These are phyloP conservation scores for Phlyctochytrium planicorne DNA, from an alignment of 192 early-diverging fungal genomes.

Conservation along the genomic window DNA sequence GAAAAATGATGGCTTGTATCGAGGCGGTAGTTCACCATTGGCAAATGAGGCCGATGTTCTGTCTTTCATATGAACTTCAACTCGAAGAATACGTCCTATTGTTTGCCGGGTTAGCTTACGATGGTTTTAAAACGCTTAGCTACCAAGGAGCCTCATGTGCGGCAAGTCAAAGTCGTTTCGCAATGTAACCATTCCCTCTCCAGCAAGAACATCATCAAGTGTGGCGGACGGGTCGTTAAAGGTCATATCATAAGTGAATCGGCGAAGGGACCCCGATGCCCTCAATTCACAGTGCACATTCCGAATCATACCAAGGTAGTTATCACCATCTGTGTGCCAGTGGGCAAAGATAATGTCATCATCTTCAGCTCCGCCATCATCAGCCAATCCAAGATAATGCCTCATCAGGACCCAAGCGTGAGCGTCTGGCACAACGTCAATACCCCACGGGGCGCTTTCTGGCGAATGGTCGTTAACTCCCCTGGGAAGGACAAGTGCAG, in stretches of 20 bases:
- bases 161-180: conserved; percentile 41
- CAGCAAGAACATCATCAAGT: conserved; percentile 41
- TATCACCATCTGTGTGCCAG: conserved; percentile 48
- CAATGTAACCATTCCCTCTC: conserved; percentile 37
- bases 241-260: conserved; percentile 29
- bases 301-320: conserved; percentile 28
- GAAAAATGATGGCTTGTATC: conserved; percentile 29
- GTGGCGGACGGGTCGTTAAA: conserved; percentile 32
- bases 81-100: conserved; percentile 17
- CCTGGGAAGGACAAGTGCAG: neutral
- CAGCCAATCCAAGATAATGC: conserved; percentile 17
- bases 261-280: neutral
- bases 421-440: conserved; percentile 19
- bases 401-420: conserved; percentile 22
- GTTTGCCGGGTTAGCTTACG: neutral
- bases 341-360: conserved; percentile 30
- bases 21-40: conserved; percentile 32
- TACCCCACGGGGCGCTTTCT: conserved; percentile 16
- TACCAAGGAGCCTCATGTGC: conserved; percentile 33
- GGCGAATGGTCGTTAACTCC: neutral
- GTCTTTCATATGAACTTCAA: conserved; percentile 24
- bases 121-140: neutral
- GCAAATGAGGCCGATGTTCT: neutral
- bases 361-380: neutral
- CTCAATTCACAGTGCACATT: conserved; percentile 22